Conservation (phyloP, 2,329 filamentous ascomycete species). For the Fusarium proliferatum region DNA sequence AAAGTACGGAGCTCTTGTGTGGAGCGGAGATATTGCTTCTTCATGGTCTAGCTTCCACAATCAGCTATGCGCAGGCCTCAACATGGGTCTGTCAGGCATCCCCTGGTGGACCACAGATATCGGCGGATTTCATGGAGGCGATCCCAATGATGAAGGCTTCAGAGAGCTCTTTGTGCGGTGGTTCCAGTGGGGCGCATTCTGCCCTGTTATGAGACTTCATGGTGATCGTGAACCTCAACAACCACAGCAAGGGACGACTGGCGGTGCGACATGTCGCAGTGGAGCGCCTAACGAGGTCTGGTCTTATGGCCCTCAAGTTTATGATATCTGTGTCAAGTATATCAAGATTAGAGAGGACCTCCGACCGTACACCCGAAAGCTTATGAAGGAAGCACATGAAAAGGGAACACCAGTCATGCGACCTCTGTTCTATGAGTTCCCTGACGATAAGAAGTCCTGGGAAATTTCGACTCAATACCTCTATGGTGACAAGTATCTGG, state of each 20-base stretch:
- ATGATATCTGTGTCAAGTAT: constrained; percentile 69
- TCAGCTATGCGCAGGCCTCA: constrained; percentile 71
- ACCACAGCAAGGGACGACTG: constrained; percentile 48
- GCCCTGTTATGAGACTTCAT: constrained; percentile 74
- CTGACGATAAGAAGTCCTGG: constrained; percentile 64
- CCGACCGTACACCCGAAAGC: constrained; percentile 64
- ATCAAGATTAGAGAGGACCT: constrained; percentile 68
- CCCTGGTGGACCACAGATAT: constrained; percentile 79
- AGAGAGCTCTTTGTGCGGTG: constrained; percentile 73
- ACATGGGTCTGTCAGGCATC: constrained; percentile 73
- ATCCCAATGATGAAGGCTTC: constrained; percentile 65
- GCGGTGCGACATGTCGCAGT: constrained; percentile 56
- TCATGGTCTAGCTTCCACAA: constrained; percentile 70
- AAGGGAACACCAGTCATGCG: constrained; percentile 71
- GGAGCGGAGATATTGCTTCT: constrained; percentile 74
- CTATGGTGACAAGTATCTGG: constrained; percentile 70
- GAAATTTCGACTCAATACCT: constrained; percentile 71
- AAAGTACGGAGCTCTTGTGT: constrained; percentile 72
- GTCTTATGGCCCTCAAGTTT: constrained; percentile 71
- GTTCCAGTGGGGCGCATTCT: constrained; percentile 77
- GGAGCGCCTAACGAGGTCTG: constrained; percentile 73
- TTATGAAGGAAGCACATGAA: constrained; percentile 71
- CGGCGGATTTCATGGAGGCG: constrained; percentile 75
- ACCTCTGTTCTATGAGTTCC: constrained; percentile 73
- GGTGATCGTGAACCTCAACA: constrained; percentile 71